A percentile compares a stretch with the other conserved stretches of the same genome.
Evolutionary conservation across 768 basidiomycete genomes (phyloP).

Genomic region (Leccinum uliginosum): DNA sequence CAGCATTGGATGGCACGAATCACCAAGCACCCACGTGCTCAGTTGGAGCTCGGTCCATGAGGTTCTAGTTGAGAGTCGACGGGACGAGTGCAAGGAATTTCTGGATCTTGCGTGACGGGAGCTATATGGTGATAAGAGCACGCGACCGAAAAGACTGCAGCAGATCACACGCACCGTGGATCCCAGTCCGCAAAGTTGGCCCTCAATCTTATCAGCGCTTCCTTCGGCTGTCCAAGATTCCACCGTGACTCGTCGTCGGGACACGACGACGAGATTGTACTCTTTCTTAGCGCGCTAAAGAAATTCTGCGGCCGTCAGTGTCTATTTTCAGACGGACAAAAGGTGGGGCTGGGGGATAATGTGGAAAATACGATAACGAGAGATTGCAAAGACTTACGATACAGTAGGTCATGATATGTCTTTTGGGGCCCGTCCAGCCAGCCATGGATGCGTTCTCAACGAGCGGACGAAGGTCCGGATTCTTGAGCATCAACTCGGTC

Average conservation of each 20-base stretch:
- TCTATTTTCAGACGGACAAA: background rate
- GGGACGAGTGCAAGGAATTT: constrained; percentile 46
- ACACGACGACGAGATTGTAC: constrained; percentile 44
- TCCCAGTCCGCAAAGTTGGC: constrained; percentile 47
- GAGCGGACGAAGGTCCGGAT: constrained; percentile 48
- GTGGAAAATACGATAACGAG: background rate
- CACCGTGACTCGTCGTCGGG: constrained; percentile 35
- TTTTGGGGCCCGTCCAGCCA: constrained; percentile 54
- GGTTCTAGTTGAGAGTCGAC: constrained; percentile 42
- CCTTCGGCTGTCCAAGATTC: constrained; percentile 46
- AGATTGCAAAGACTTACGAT: constrained; percentile 31
- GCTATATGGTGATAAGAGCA: background rate
- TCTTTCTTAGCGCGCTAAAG: constrained; percentile 33
- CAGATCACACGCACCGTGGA: constrained; percentile 34
- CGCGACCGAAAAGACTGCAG: background rate
- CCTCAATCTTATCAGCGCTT: constrained; percentile 44
- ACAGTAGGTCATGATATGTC: constrained; percentile 43
- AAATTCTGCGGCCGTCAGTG: background rate
- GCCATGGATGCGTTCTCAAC: constrained; percentile 51
- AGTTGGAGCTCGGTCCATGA: constrained; percentile 47
- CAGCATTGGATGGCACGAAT: constrained; percentile 57
- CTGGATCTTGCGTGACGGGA: constrained; percentile 30
- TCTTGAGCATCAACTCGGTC: constrained; percentile 39
- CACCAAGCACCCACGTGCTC: constrained; percentile 49
- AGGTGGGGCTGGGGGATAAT: background rate